Evolutionary conservation across 2,329 filamentous ascomycete genomes (phyloP), one percentile per base, ranked within the genome.

Genomic region (Sarocladiaceae sp.): DNA sequence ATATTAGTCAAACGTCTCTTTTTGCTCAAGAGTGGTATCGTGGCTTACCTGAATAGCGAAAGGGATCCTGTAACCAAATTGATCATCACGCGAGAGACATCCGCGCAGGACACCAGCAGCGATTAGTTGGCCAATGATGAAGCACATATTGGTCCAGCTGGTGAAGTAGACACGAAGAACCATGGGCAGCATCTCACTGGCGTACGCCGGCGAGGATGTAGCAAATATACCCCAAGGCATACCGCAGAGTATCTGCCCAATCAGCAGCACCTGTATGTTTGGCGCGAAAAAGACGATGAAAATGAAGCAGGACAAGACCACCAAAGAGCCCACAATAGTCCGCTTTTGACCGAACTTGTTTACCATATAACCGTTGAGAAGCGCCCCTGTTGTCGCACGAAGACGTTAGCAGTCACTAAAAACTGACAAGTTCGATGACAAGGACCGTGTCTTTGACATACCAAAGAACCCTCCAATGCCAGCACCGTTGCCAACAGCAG

Each of bases 401-500:
- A 10, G 15, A 15, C 15, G 29, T 33, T 15, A 33, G 29, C 29
- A 8, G 8, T 33, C 29, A n/a, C n/a, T n/a, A n/a, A n/a, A n/a
- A n/a, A n/a, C n/a, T n/a, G n/a, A n/a, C n/a, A n/a, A n/a, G n/a
- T n/a, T n/a, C n/a, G n/a, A n/a, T n/a, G n/a, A n/a, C n/a, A n/a
- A n/a, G n/a, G n/a, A n/a, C n/a, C n/a, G n/a, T n/a, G n/a, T n/a
- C n/a, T n/a, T n/a, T n/a, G 10, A 33, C 29, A 10, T 67, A 1
- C 75, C 76, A 3, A 77, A 25, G 13, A 79, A 72, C 28, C 69
- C 68, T 3, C 76, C 76, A 11, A 71, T 66, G 20, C 66, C 60
- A 0, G 68, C 64, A 7, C 67, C 73, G 37, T 72, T 72, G 26
- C 63, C 63, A 2, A 79, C 59, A 0, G 66, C 74, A 2, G 72